Conservation (phyloP, 2,329 filamentous ascomycete species). For the Cryphonectria carpinicola region DNA sequence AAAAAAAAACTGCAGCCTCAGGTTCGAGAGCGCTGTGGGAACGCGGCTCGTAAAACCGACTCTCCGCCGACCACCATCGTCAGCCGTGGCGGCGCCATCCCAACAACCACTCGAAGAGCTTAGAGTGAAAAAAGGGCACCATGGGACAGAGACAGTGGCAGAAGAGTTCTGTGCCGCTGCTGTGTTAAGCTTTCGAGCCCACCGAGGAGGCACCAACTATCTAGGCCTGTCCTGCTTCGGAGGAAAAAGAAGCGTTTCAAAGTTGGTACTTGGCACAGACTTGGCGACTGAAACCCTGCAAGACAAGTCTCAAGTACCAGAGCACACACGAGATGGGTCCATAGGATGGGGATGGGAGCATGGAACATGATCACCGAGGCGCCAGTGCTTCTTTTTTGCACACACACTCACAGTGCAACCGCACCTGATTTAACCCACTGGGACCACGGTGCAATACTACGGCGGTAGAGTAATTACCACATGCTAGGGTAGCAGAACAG, state of each 20-base stretch:
- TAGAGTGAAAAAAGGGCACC: not conserved
- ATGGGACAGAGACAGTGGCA: not conserved
- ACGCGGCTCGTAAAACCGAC: slow-evolving; percentile 6
- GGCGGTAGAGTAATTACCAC: not conserved
- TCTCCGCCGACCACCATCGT: not conserved
- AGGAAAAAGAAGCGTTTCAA: slow-evolving; percentile 22
- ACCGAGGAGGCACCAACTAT: not conserved
- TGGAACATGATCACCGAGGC: not conserved
- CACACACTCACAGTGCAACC: not conserved
- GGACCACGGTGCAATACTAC: not conserved
- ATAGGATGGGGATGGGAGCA: not conserved
- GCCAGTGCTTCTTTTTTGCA: not conserved
- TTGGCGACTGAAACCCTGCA: slow-evolving; percentile 19
- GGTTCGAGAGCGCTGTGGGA: not conserved
- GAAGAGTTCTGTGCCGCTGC: not conserved
- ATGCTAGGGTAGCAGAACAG: not conserved
- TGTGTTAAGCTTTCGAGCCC: not conserved
- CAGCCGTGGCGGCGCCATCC: not conserved
- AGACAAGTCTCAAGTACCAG: slow-evolving; percentile 24
- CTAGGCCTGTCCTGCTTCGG: not conserved
- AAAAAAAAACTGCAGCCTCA: not conserved
- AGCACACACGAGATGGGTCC: slow-evolving; percentile 1
- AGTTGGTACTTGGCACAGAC: slow-evolving; percentile 21
- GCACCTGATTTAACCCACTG: not conserved
- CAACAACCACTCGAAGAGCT: not conserved